Evolutionary conservation across 2,329 filamentous ascomycete genomes (phyloP), one percentile per base, ranked within the genome.

Genomic region (Fusarium praegraminearum): DNA sequence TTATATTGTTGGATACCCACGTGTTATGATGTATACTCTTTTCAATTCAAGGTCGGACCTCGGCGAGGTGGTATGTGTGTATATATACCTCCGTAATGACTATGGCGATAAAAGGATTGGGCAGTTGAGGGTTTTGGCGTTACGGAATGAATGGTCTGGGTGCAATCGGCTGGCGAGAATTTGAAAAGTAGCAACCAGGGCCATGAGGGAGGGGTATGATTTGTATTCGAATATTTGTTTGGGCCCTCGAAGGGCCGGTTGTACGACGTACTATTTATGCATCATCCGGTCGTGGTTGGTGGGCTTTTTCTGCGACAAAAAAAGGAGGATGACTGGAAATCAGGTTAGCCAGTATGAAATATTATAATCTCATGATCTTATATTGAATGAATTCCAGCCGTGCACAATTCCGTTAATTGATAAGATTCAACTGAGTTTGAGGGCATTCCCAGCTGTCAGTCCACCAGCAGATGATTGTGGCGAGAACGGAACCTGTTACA

Each of bases 1-100:
- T 56, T 55, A 57, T 62, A 45, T 65, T 65, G 45, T 65, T 57
- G 50, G 67, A 72, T 72, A 72, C 69, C 69, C 69, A 71, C 36
- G 57, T 32, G 51, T 66, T 49, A 66, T 62, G 57, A 71, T 66
- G 41, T 50, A 55, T 56, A 54, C 41, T 60, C 63, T 61, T 53
- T 45, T 33, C 40, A 65, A 38, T 50, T 40, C 41, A 44, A 38
- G 54, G 51, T 53, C 30, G 28, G 50, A 36, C 38, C 35, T 65
- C 20, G 54, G 58, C 20, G 43, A 52, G 12, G 18, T 28, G 46
- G 58, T 68, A 49, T 32, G 32, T 15, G 32, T 57, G 20, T 26
- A 45, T 15, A 35, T 51, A 35, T 46, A 47, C 30, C 36, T 50
- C 33, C 41, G 33, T 59, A 70, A 70, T 68, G 62, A 51, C 53